Base-by-base conservation (phyloP, 495 filamentous ascomycete species). In the Penicillium cataractarum region DNA sequence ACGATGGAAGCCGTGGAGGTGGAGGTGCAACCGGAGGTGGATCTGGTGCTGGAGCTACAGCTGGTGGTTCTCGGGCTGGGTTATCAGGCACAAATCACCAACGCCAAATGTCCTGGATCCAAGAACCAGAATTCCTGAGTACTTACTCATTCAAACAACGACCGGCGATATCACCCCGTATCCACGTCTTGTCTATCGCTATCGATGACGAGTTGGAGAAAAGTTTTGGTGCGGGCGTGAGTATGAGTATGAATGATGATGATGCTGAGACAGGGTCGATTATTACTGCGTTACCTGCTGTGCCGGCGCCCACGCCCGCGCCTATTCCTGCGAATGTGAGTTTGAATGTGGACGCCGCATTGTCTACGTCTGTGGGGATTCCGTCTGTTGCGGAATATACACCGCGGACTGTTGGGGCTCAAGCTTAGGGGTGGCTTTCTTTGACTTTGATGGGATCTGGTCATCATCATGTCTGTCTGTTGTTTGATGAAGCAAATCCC, bases 281-380 rank as follows among this genome's bases (percentile, higher is more conserved):
- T 13, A 75, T 80, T 57, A 80, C 78, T 10, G 78, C 77, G 12
- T 71, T 81, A 44, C 77, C 78, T 40, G 63, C 67, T 39, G 56
- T 79, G n/a, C 35, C 35, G 15, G 13, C 17, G 3, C 35, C 35
- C 15, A 65, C 70, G 21, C 35, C 35, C 15, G 65, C 70, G 21
- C 42, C 66, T 63, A 50, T 31, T 31, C 29, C 29, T 31, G 29
- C n/a, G n/a, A n/a, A n/a, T n/a, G n/a, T n/a, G n/a, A n/a, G n/a
- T n/a, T n/a, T n/a, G n/a, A n/a, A n/a, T n/a, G n/a, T n/a, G n/a
- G n/a, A n/a, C n/a, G n/a, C n/a, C n/a, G n/a, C n/a, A n/a, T n/a
- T 31, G 29, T 31, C 29, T 31, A 49, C 59, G 35, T 40, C 48
- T 6, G 57, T 46, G 24, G 17, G 10, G 26, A 27, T 61, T 54